phyloP scores from a whole-genome alignment of 2,329 filamentous ascomycete genomes.

The Xylaria sp. region DNA sequence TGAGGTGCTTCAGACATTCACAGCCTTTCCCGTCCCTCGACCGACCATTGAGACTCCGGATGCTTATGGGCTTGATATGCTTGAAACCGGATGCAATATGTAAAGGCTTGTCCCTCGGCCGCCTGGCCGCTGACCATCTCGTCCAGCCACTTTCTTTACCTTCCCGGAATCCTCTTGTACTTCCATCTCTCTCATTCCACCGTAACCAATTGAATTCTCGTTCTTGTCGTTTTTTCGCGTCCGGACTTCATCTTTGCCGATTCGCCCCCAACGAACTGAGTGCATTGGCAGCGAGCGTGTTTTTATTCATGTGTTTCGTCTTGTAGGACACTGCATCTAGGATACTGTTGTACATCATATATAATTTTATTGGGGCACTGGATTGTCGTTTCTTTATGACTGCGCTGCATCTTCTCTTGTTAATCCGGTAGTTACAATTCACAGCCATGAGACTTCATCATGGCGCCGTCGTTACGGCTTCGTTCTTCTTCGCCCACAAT shows the following conservation, averaged over 20 bases:
- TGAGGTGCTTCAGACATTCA: not conserved
- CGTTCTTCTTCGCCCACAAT: conserved; percentile 43
- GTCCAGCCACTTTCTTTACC: conserved; percentile 7
- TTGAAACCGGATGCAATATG: conserved; percentile 35
- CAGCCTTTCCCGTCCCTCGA: conserved; percentile 5
- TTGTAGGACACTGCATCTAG: conserved; percentile 11
- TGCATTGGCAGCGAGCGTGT: not conserved
- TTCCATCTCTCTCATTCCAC: conserved; percentile 16
- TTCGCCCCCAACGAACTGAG: conserved; percentile 5
- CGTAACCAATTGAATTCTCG: conserved; percentile 18
- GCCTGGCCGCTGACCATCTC: conserved; percentile 17
- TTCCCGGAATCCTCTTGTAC: conserved; percentile 9
- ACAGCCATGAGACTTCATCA: conserved; percentile 50
- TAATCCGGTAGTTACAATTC: not conserved
- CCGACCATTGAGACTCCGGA: conserved; percentile 23
- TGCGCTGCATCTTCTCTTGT: not conserved
- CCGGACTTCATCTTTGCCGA: conserved; percentile 19
- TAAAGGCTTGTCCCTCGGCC: conserved; percentile 20
- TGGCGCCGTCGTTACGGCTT: conserved; percentile 49
- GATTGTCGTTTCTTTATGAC: conserved; percentile 15
- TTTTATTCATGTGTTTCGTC: conserved; percentile 7
- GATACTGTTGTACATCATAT: conserved; percentile 16
- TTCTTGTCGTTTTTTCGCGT: conserved; percentile 32
- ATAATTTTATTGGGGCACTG: not conserved
- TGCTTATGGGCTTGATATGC: conserved; percentile 9